Evolutionary conservation across 805 yeast species (phyloP).

Genomic region (Starmerella scarabaei): DNA sequence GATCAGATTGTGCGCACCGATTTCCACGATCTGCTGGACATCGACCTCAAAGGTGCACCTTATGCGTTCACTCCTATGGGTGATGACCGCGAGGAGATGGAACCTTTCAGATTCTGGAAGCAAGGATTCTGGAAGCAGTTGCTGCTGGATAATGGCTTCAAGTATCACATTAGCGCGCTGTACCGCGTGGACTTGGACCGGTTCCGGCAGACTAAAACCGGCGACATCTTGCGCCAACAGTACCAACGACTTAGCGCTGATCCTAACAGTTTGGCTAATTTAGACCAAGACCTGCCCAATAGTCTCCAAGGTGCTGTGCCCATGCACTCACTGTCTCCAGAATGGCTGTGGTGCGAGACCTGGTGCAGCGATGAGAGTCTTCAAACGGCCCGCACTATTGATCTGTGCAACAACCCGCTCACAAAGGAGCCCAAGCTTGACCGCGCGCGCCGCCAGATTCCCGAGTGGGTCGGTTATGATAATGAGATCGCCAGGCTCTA

Average conservation of each 20-base stretch:
- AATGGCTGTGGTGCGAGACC: conserved; percentile 90
- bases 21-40: conserved; percentile 49
- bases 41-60: conserved; percentile 67
- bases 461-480: conserved; percentile 66
- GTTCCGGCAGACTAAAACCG: conserved; percentile 57
- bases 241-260: conserved; percentile 74
- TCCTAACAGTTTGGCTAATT: conserved; percentile 61
- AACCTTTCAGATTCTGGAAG: conserved; percentile 84
- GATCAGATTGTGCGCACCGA: conserved; percentile 73
- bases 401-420: conserved; percentile 70
- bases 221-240: conserved; percentile 69
- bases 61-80: conserved; percentile 85
- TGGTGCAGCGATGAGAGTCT: conserved; percentile 67
- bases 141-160: conserved; percentile 36
- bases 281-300: conserved; percentile 92
- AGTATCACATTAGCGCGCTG: conserved; percentile 74
- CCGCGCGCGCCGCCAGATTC: conserved; percentile 59
- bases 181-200: conserved; percentile 63
- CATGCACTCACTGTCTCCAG: conserved; percentile 61
- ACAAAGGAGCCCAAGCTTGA: conserved; percentile 69
- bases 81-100: conserved; percentile 65
- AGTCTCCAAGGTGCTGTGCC: conserved; percentile 57
- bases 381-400: conserved; percentile 59
- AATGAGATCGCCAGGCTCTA: conserved; percentile 32
- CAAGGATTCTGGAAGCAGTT: conserved; percentile 75